phyloP scores from a whole-genome alignment of 805 yeast species.

The Candida sithepensis region DNA sequence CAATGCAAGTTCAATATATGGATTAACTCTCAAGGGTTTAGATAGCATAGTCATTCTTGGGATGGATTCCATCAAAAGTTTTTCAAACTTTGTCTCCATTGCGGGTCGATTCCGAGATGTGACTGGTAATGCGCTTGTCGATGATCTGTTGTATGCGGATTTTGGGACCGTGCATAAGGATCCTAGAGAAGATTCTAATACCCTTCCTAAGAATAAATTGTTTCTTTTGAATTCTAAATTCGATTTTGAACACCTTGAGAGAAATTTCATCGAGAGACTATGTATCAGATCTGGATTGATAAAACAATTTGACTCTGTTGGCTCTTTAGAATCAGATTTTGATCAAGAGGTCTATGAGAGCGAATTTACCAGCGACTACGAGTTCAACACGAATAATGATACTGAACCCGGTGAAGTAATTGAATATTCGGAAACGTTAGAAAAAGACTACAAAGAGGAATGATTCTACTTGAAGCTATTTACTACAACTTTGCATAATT shows the following conservation, averaged over 20 bases:
- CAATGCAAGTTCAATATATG: constrained; percentile 23
- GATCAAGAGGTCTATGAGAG: constrained; percentile 9
- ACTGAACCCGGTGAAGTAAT: background rate
- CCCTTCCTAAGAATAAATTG: constrained; percentile 4
- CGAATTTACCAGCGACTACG: constrained; percentile 10
- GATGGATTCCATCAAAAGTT: constrained; percentile 27
- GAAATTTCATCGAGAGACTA: constrained; percentile 30
- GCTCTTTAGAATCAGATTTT: constrained; percentile 18
- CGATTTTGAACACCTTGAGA: constrained; percentile 27
- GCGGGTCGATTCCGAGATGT: constrained; percentile 28
- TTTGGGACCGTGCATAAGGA: constrained; percentile 12
- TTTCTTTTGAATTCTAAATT: constrained; percentile 18
- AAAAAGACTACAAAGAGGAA: background rate
- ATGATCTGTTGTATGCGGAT: constrained; percentile 8
- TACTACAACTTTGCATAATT: background rate
- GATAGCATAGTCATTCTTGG: constrained; percentile 29
- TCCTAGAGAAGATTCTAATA: background rate
- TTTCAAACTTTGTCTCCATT: constrained; percentile 19
- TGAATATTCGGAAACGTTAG: constrained; percentile 2
- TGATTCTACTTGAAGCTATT: background rate
- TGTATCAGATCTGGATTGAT: constrained; percentile 26
- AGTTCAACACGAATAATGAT: background rate
- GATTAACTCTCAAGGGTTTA: constrained; percentile 27
- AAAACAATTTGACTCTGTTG: constrained; percentile 19
- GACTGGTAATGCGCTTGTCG: constrained; percentile 14